Evolutionary conservation across 2,329 filamentous ascomycete genomes (phyloP), one percentile per base, ranked within the genome.

Genomic region (Fusarium oxysporum): DNA sequence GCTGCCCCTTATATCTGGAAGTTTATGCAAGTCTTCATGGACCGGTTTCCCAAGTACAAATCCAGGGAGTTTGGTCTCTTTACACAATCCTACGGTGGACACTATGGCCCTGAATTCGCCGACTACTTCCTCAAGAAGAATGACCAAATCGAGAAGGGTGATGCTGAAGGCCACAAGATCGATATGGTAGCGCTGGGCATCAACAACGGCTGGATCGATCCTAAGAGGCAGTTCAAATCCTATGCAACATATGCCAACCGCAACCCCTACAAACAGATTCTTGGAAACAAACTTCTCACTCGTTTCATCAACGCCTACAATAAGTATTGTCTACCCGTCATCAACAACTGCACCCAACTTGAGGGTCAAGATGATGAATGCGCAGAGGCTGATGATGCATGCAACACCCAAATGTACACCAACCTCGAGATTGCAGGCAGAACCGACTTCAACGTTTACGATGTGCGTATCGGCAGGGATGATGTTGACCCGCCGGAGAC

Each of bases 1-100:
- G 79, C 79, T 19, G 77, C 79, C 7, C 76, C 74, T 8, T 76
- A 77, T 30, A 59, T 90, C n/a, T 90, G 88, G 88, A 85, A 82
- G 6, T 80, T 90, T n/a, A 78, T 89, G 53, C 88, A 90, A 76
- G 85, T 85, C 3, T 93, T 91, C 84, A 89, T 90, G 61, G 84
- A 87, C 8, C 86, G 89, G 35, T 93, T 93, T 65, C 90, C 89
- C 0, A 84, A 86, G 35, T 92, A 92, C 76, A 85, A 88, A 77
- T 86, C 86, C 6, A 86, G 87, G 47, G 86, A 91, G 66, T 86
- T 89, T 65, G 85, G 86, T 8, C 82, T 90, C 60, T 88, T 86
- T 58, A 85, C 86, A 9, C 83, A 86, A 70, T 87, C 85, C 0
- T 90, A 90, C 67, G 89, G 88, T 32, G 88, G 88, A n/a, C 85